These are phyloP conservation scores for Senecio squalidus DNA, from an alignment of 140 eudicot species.

Conservation along the genomic window DNA sequence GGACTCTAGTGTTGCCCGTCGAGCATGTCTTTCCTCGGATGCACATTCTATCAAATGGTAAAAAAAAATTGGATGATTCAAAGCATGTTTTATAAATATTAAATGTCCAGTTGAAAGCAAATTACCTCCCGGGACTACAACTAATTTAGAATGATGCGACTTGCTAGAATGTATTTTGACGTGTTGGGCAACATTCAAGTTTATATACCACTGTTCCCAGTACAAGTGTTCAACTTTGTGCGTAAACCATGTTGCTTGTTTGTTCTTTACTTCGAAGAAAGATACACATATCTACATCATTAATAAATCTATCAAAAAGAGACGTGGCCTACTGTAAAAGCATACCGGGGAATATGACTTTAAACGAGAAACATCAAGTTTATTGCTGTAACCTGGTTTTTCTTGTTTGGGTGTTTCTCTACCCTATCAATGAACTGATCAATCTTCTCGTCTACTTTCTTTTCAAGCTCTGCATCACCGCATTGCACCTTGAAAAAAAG, in stretches of 20 bases:
- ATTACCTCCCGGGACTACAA: constrained; percentile 80
- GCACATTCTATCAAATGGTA: constrained; percentile 48
- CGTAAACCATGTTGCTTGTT: constrained; percentile 88
- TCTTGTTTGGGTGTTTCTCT: constrained; percentile 96
- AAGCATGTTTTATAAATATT: constrained; percentile 6
- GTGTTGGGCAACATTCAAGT: constrained; percentile 75
- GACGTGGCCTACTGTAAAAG: neutral
- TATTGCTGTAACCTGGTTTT: constrained; percentile 60
- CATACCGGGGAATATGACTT: neutral
- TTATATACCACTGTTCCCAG: constrained; percentile 97
- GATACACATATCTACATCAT: constrained; percentile 79
- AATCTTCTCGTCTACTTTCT: constrained; percentile 91
- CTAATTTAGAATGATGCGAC: constrained; percentile 73
- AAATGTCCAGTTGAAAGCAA: neutral
- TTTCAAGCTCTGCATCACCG: constrained; percentile 83
- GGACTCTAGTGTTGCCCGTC: constrained; percentile 71
- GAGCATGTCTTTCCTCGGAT: constrained; percentile 66
- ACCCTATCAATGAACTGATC: constrained; percentile 84
- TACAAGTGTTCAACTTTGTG: constrained; percentile 89
- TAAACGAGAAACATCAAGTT: constrained; percentile 1
- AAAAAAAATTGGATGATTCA: neutral
- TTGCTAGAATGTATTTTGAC: constrained; percentile 68
- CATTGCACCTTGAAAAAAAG: constrained; percentile 66
- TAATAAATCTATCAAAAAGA: constrained; percentile 4
- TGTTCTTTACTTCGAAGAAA: constrained; percentile 90